Conservation (phyloP, 2,329 filamentous ascomycete genomes). For the Penicillium sp. region DNA sequence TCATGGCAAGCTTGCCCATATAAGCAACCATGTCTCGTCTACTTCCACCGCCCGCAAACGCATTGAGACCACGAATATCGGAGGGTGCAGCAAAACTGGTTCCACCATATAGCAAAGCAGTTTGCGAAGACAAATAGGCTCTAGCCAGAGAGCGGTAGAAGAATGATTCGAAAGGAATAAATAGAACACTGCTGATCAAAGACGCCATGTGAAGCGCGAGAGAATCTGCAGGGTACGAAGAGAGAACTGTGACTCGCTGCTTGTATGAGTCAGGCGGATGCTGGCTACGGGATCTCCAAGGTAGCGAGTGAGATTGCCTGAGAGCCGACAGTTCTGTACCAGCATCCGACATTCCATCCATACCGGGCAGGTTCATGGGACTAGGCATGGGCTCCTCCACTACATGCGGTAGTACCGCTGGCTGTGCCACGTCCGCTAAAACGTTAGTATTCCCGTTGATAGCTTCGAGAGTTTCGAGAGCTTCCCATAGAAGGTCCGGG, state of each 20-base stretch:
- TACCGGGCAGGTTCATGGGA: constrained; percentile 12
- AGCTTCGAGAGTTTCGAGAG: constrained; percentile 11
- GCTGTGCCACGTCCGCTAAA: constrained; percentile 12
- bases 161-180: constrained; percentile 39
- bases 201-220: constrained; percentile 39
- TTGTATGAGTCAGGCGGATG: background rate
- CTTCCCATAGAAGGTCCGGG: constrained; percentile 10
- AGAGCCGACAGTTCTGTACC: constrained; percentile 4
- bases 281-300: background rate
- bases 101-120: constrained; percentile 18
- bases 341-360: constrained; percentile 3
- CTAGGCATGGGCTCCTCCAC: constrained; percentile 27
- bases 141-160: constrained; percentile 38
- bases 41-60: constrained; percentile 34
- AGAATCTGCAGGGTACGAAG: constrained; percentile 39
- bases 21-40: constrained; percentile 30
- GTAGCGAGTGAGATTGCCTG: background rate
- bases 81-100: constrained; percentile 16
- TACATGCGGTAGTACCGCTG: constrained; percentile 28
- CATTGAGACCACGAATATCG: constrained; percentile 29
- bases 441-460: constrained; percentile 12
- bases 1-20: constrained; percentile 32
- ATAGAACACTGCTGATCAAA: constrained; percentile 33
- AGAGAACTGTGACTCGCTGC: constrained; percentile 42
- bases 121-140: constrained; percentile 31